A percentile compares a stretch with the other conserved stretches of the same genome.
These are phyloP conservation scores for Populus davidiana DNA, from an alignment of 345 rosid genomes.

Conservation along the genomic window DNA sequence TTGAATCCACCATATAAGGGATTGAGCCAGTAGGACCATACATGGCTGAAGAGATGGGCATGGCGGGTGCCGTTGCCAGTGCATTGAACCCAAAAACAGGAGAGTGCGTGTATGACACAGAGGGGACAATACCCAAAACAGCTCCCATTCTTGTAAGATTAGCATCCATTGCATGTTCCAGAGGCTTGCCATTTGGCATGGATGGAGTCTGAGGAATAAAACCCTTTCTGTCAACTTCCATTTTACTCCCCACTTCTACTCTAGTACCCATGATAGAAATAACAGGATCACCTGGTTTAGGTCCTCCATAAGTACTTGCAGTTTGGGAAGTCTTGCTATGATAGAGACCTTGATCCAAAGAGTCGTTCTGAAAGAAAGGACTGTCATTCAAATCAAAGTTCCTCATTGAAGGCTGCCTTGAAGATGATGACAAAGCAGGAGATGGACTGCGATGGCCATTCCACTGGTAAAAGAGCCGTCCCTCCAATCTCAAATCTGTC, in stretches of 20 bases:
- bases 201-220: conserved; percentile 41
- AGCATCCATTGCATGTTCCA: conserved; percentile 42
- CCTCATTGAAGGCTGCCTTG: conserved; percentile 59
- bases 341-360: conserved; percentile 48
- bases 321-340: conserved; percentile 35
- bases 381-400: conserved; percentile 90
- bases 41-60: conserved; percentile 55
- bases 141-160: conserved; percentile 51
- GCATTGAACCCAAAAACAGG: conserved; percentile 63
- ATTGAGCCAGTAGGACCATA: conserved; percentile 59
- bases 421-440: conserved; percentile 73
- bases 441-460: conserved; percentile 68
- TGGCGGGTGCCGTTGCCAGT: conserved; percentile 41
- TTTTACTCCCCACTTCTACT: conserved; percentile 36
- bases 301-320: conserved; percentile 36
- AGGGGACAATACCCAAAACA: conserved; percentile 52
- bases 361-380: conserved; percentile 48
- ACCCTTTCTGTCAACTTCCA: conserved; percentile 51
- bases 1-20: conserved; percentile 74
- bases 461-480: conserved; percentile 41
- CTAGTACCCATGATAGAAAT: conserved; percentile 72
- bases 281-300: conserved; percentile 52
- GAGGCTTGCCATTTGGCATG: conserved; percentile 58
- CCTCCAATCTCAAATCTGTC: conserved; percentile 49
- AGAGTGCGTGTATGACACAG: conserved; percentile 50